Evolutionary conservation across 768 basidiomycete species (phyloP), one percentile per base, ranked within the genome.

Genomic region (Tricholoma sp.): DNA sequence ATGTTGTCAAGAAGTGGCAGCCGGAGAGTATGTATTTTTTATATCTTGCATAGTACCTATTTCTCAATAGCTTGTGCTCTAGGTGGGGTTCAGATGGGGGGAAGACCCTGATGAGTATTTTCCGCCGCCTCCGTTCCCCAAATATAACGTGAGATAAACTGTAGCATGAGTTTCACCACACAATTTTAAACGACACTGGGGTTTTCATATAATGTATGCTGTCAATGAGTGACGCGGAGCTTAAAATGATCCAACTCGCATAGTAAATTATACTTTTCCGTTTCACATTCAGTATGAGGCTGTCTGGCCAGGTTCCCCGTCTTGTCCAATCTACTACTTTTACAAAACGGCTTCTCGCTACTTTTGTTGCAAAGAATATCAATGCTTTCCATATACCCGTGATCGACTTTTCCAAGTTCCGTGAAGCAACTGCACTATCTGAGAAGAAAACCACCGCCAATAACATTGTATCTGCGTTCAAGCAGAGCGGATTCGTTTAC

Each of bases 401-500:
- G 27, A 83, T 94, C 63, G 83, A 92, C 74, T 92, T 94, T 62
- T 76, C 81, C 62, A 84, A 81, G 56, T 91, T 86, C 67, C 77
- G 80, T 55, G 64, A 72, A 19, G 77, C 83, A 1, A 64, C 71
- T n/a, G 78, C 83, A 0, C 51, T 65, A 1, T 70, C 74, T 12
- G 85, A 89, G 64, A 88, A 83, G 72, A 78, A 80, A 57, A 66
- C 76, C 5, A 80, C 84, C 0, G 89, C 92, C 2, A 73, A 80
- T 46, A 79, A 85, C 60, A 79, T 94, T 34, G 89, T 89, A 34
- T 78, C 79, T 37, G 92, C 88, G 0, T 90, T 91, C 75, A 91
- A 86, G 64, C 80, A 86, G 55, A 85, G 85, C 56, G 89, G 91
- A 0, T 94, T 94, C 64, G 77, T 93, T 46, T 94, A 94, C 69